A percentile compares a stretch with the other conserved stretches of the same genome.
These are phyloP conservation scores for Rhodotorula toruloides DNA, from an alignment of 768 basidiomycete species.

Conservation along the genomic window DNA sequence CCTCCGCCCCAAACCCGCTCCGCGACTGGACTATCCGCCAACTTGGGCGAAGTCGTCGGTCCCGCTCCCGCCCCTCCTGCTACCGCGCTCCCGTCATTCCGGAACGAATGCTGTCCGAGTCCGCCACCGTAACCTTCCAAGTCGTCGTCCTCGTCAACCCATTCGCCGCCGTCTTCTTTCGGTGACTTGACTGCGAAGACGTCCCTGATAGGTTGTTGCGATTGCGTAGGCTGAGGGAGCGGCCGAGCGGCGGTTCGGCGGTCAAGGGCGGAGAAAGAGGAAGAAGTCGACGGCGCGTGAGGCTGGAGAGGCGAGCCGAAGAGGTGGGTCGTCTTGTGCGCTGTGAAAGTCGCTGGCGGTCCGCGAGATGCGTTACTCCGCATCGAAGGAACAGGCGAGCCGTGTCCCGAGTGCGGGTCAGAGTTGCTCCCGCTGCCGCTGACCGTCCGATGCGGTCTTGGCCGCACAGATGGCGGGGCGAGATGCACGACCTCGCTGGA, in stretches of 20 bases:
- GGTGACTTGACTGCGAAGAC: slow-evolving; percentile 31
- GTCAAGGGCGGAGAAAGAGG: background rate
- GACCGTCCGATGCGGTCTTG: background rate
- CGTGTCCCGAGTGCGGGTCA: slow-evolving; percentile 2
- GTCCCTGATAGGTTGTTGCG: slow-evolving; percentile 16
- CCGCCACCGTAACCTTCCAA: slow-evolving; percentile 36
- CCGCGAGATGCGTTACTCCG: background rate
- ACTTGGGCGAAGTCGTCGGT: background rate
- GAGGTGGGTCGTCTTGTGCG: slow-evolving; percentile 40
- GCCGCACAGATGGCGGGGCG: slow-evolving; percentile 1
- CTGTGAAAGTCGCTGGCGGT: slow-evolving; percentile 33
- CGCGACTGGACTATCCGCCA: slow-evolving; percentile 6
- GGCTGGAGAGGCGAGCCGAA: slow-evolving; percentile 40
- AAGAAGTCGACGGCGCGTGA: background rate
- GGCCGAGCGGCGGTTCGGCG: background rate
- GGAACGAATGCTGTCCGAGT: slow-evolving; percentile 27
- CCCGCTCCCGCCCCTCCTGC: background rate
- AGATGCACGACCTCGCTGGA: slow-evolving; percentile 8
- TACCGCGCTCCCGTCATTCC: background rate
- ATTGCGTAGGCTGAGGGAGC: slow-evolving; percentile 12
- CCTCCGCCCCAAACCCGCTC: background rate
- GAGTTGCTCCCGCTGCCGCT: background rate
- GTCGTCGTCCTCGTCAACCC: slow-evolving; percentile 36
- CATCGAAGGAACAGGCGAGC: slow-evolving; percentile 6
- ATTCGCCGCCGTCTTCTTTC: slow-evolving; percentile 8